A percentile compares a stretch with the other conserved stretches of the same genome.
These are phyloP conservation scores for Leptosphaerulina australis DNA, from an alignment of 2,329 filamentous ascomycete genomes.

Conservation along the genomic window DNA sequence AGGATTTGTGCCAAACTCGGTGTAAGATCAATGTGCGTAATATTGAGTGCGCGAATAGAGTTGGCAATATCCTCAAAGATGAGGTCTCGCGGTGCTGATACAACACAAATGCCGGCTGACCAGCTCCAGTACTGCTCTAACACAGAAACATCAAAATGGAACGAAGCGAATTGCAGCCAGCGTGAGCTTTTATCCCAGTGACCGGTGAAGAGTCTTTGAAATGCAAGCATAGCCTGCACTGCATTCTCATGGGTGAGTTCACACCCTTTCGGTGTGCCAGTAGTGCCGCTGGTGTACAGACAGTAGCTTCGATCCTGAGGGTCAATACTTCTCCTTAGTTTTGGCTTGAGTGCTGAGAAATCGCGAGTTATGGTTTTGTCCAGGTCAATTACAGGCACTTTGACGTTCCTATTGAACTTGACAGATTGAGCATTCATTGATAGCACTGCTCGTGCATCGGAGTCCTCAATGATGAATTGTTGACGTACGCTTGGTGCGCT, in stretches of 20 bases:
- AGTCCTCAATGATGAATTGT: conserved; percentile 78
- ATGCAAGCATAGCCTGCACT: conserved; percentile 87
- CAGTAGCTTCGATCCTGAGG: conserved; percentile 75
- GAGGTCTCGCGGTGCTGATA: conserved; percentile 80
- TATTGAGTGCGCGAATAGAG: conserved; percentile 71
- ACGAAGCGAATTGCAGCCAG: conserved; percentile 92
- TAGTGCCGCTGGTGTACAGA: conserved; percentile 86
- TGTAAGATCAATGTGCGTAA: conserved; percentile 91
- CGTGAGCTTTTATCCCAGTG: conserved; percentile 76
- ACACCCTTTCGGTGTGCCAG: conserved; percentile 85
- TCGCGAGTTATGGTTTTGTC: conserved; percentile 49
- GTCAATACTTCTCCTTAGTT: conserved; percentile 31
- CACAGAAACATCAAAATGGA: conserved; percentile 93
- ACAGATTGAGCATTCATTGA: conserved; percentile 57
- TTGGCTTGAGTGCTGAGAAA: conserved; percentile 45
- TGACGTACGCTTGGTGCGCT: conserved; percentile 74
- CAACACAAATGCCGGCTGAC: conserved; percentile 85
- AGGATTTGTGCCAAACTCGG: conserved; percentile 82
- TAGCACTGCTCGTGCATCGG: conserved; percentile 67
- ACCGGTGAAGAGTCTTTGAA: conserved; percentile 75
- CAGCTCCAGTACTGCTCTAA: conserved; percentile 96
- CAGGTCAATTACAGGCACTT: conserved; percentile 54
- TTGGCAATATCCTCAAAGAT: conserved; percentile 82
- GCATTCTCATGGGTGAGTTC: conserved; percentile 87
- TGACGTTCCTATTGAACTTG: conserved; percentile 43